A percentile compares a stretch with the other conserved stretches of the same genome.
Evolutionary conservation across 2,329 filamentous ascomycete genomes (phyloP).

Genomic region (Trichoderma sp.): DNA sequence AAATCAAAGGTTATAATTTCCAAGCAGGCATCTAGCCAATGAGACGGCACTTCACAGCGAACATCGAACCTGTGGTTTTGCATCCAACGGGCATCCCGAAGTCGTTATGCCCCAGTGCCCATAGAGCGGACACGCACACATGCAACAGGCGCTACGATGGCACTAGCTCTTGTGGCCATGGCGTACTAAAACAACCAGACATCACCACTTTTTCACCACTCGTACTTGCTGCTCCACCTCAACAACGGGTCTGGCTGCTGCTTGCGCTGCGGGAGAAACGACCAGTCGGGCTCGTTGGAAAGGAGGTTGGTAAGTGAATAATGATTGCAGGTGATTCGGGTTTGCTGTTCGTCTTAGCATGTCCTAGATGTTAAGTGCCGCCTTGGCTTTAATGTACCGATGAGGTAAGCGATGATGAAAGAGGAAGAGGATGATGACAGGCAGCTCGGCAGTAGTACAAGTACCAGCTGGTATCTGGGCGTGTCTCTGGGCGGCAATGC

Average conservation of each 20-base stretch:
- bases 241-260: constrained; percentile 14
- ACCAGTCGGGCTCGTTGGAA: constrained; percentile 2
- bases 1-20: background rate
- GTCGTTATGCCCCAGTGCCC: background rate
- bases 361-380: background rate
- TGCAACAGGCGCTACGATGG: background rate
- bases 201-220: background rate
- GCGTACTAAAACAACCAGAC: background rate
- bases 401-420: background rate
- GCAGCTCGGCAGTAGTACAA: background rate
- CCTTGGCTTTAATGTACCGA: background rate
- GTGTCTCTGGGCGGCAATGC: background rate
- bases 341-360: background rate
- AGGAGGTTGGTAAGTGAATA: background rate
- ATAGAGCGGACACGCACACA: background rate
- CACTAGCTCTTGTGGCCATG: background rate
- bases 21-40: background rate
- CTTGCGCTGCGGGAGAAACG: background rate
- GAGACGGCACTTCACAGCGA: background rate
- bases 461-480: background rate
- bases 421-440: background rate
- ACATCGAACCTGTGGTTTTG: background rate
- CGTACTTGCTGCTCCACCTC: background rate
- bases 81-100: background rate
- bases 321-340: background rate